Conservation (phyloP, 148 eudicot species). For the Chenopodium suecicum region DNA sequence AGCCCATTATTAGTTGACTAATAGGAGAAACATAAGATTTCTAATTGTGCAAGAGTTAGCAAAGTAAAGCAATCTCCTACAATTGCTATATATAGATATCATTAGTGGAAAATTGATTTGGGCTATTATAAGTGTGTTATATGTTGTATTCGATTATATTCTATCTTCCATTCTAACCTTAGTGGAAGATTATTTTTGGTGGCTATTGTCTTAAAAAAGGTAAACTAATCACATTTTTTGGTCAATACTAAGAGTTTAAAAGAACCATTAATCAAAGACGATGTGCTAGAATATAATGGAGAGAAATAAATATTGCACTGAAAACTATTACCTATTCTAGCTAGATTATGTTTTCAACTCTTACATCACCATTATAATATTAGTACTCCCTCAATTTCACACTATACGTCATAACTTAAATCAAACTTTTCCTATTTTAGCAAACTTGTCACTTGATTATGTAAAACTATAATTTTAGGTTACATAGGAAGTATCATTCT, state of each 20-base stretch:
- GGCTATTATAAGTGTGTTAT: neutral
- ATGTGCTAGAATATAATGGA: conserved; percentile 7
- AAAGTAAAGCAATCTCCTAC: conserved; percentile 1
- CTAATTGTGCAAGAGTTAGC: neutral
- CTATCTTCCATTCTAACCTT: neutral
- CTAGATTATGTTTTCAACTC: neutral
- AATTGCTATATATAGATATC: neutral
- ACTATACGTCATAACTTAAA: neutral
- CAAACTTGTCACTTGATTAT: too few species aligned
- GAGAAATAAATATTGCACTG: conserved; percentile 15
- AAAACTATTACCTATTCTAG: neutral
- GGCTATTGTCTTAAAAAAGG: neutral
- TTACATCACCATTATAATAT: neutral
- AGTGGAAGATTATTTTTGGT: neutral
- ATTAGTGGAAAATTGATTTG: neutral
- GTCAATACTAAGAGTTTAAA: neutral
- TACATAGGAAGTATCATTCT: too few species aligned
- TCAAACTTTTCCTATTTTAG: too few species aligned
- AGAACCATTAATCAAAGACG: neutral
- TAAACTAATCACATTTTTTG: neutral
- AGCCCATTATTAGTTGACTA: neutral
- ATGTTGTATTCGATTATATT: neutral
- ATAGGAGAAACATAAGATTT: neutral
- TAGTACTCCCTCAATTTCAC: neutral
- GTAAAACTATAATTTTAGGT: too few species aligned